A percentile compares a stretch with the other conserved stretches of the same genome.
Evolutionary conservation across 768 basidiomycete species (phyloP).

Genomic region (Ramaria rubella): DNA sequence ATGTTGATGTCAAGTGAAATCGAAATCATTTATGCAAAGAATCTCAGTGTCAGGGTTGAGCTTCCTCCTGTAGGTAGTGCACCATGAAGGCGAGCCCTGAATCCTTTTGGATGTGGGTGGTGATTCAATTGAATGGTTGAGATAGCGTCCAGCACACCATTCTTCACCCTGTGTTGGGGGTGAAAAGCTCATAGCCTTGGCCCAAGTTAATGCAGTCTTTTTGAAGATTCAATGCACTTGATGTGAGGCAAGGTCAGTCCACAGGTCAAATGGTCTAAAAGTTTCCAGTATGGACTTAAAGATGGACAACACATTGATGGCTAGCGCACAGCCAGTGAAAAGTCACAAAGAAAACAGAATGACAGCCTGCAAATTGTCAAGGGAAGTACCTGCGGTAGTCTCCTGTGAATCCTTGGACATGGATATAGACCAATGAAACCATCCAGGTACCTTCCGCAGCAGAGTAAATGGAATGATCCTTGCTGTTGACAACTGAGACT

Average conservation of each 20-base stretch:
- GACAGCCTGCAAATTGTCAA: conserved; percentile 23
- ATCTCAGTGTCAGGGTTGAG: conserved; percentile 86
- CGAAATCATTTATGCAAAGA: conserved; percentile 91
- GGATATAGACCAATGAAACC: conserved; percentile 19
- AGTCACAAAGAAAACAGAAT: conserved; percentile 69
- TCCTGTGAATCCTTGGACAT: neutral
- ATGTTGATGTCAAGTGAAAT: no score
- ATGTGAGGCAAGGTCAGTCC: conserved; percentile 2
- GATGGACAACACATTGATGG: conserved; percentile 86
- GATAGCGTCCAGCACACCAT: conserved; percentile 68
- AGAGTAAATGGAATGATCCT: conserved; percentile 86
- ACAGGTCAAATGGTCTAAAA: conserved; percentile 1
- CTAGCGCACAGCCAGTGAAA: conserved; percentile 67
- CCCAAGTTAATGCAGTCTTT: conserved; percentile 93
- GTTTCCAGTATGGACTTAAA: conserved; percentile 55
- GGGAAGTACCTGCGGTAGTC: neutral
- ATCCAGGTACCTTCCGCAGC: conserved; percentile 93
- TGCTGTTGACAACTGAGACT: conserved; percentile 65
- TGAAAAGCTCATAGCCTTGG: conserved; percentile 89
- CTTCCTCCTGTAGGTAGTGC: conserved; percentile 62
- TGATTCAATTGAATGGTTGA: conserved; percentile 62
- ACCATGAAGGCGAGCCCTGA: conserved; percentile 77
- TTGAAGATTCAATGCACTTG: conserved; percentile 81
- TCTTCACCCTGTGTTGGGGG: conserved; percentile 72
- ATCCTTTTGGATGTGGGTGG: conserved; percentile 88